These are phyloP conservation scores for Leucogyrophana mollusca DNA, from an alignment of 768 basidiomycete genomes.

Conservation along the genomic window DNA sequence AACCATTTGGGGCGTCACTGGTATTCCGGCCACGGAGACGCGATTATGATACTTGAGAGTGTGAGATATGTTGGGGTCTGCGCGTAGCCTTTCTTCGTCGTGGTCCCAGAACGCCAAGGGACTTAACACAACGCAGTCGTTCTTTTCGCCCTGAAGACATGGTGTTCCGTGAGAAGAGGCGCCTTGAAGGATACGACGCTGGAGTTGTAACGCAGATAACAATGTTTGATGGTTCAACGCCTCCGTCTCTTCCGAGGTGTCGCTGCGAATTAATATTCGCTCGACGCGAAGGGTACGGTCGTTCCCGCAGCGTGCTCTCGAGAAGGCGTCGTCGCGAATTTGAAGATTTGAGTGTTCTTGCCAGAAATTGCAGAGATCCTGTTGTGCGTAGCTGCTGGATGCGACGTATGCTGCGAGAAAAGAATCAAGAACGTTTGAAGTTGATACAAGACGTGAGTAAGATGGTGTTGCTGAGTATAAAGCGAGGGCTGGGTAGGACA, in stretches of 20 bases:
- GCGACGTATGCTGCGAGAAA: conserved; percentile 54
- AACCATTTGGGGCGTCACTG: conserved; percentile 72
- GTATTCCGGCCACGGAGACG: conserved; percentile 58
- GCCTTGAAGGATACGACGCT: conserved; percentile 50
- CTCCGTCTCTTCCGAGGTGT: conserved; percentile 38
- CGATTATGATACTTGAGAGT: conserved; percentile 56
- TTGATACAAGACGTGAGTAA: conserved; percentile 52
- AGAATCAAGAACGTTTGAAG: conserved; percentile 59
- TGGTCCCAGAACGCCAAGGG: conserved; percentile 77
- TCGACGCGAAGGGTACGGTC: conserved; percentile 76
- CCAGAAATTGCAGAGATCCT: conserved; percentile 75
- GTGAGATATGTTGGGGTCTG: conserved; percentile 56
- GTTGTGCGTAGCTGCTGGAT: conserved; percentile 51
- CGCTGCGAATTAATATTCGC: conserved; percentile 67
- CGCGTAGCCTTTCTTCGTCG: conserved; percentile 49
- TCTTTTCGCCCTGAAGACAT: conserved; percentile 54
- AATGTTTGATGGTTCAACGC: conserved; percentile 64
- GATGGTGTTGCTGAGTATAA: conserved; percentile 76
- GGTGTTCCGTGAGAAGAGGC: conserved; percentile 39
- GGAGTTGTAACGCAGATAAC: conserved; percentile 61
- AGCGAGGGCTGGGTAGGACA: conserved; percentile 89
- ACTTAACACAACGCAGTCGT: conserved; percentile 67
- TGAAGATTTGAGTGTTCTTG: conserved; percentile 60
- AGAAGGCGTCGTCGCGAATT: conserved; percentile 66
- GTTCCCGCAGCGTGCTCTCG: conserved; percentile 67